These are phyloP conservation scores for Bjerkandera adusta DNA, from an alignment of 1,284 basidiomycete genomes.

Conservation along the genomic window DNA sequence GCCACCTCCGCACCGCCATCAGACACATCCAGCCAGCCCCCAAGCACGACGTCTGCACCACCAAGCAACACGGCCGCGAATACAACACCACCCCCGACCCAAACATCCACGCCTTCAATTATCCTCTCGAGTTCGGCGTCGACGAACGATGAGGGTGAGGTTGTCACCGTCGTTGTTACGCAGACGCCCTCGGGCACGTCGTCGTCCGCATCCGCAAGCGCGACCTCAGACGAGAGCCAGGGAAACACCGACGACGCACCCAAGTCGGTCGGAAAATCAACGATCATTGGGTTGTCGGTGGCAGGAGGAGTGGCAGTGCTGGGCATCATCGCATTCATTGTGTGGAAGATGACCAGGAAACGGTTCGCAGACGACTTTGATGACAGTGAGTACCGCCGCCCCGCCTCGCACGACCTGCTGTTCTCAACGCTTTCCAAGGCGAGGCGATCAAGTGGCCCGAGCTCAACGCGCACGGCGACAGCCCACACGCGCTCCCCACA, in stretches of 20 bases:
- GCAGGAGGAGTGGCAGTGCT: conserved; percentile 72
- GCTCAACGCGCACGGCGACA: conserved; percentile 61
- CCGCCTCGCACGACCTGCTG: conserved; percentile 4
- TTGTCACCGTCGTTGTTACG: conserved; percentile 20
- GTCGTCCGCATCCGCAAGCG: conserved; percentile 14
- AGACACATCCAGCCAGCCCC: conserved; percentile 6
- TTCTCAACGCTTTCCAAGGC: conserved; percentile 36
- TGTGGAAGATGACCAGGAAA: conserved; percentile 83
- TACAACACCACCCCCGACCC: conserved; percentile 1
- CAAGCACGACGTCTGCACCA: too few species aligned
- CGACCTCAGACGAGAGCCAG: conserved; percentile 13
- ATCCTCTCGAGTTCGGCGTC: conserved; percentile 15
- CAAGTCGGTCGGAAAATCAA: conserved; percentile 53
- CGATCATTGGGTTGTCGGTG: conserved; percentile 76
- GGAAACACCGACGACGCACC: conserved; percentile 15
- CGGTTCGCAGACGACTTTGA: conserved; percentile 66
- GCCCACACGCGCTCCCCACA: conserved; percentile 53
- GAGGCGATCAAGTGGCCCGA: conserved; percentile 89
- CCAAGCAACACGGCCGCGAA: background rate
- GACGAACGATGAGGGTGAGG: conserved; percentile 24
- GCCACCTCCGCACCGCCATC: conserved; percentile 14
- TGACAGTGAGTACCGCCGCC: conserved; percentile 54
- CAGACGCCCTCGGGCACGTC: conserved; percentile 14
- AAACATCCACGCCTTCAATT: conserved; percentile 8
- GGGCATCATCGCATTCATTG: conserved; percentile 66